phyloP scores from a whole-genome alignment of 352 stramenopile species.

The Pelagophyceae sp. region DNA sequence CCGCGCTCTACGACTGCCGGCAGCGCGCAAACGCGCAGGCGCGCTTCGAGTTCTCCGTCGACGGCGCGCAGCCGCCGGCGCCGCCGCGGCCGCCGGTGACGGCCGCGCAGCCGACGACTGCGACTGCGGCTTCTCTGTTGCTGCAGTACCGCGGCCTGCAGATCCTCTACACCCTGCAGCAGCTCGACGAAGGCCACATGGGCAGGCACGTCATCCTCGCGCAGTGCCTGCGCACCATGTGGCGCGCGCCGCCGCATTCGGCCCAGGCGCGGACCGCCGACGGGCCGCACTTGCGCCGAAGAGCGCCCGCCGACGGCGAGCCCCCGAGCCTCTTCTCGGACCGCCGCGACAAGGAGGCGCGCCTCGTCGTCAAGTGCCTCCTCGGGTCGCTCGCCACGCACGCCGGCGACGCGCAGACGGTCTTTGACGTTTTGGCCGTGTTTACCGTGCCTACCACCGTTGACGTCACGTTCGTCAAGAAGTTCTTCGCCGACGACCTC shows the following conservation, averaged over 20 bases:
- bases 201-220: neutral
- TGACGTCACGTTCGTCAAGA: slow-evolving; percentile 86
- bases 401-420: slow-evolving; percentile 82
- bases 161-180: neutral
- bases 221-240: neutral
- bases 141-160: neutral
- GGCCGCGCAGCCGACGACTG: too few species aligned
- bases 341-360: neutral
- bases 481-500: slow-evolving; percentile 58
- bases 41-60: too few species aligned
- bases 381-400: slow-evolving; percentile 80
- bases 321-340: neutral
- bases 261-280: neutral
- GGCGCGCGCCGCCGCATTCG: neutral
- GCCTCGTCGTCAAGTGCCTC: slow-evolving; percentile 68
- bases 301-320: too few species aligned
- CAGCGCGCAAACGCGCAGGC: neutral
- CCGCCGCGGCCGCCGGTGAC: too few species aligned
- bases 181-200: neutral
- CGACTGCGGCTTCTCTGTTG: too few species aligned
- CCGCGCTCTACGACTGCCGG: neutral
- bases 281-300: too few species aligned
- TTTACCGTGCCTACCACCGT: slow-evolving; percentile 81
- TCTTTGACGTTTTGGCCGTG: slow-evolving; percentile 87
- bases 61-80: too few species aligned